Base-by-base conservation (phyloP, 2,329 filamentous ascomycete species). In the Stemphylium beticola region DNA sequence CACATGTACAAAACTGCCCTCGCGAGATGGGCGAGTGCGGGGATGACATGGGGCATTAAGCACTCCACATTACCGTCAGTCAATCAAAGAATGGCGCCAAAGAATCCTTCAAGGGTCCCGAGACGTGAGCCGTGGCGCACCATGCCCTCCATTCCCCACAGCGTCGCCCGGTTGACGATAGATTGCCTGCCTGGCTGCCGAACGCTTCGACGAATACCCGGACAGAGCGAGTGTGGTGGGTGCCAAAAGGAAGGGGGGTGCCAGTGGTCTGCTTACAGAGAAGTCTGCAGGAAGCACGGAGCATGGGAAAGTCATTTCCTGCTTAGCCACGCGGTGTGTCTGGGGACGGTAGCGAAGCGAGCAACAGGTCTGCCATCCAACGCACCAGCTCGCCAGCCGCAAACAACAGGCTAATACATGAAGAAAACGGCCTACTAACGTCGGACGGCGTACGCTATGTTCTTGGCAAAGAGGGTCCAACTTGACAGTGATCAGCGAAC, bases 11-110 rank as follows among this genome's bases (percentile, higher is more conserved):
- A 62, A 67, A 57, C 61, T 48, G 31, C 52, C 59, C 63, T 57
- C 56, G 60, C 64, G 64, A 71, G 61, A 71, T 67, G 71, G 69
- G 55, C 56, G 65, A 65, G 64, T 73, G 71, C 71, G 70, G 71
- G 70, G 72, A 64, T 62, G 66, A 61, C 56, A 65, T 65, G 62
- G 68, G 63, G 64, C 60, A 49, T 49, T 53, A 51, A 49, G 61
- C 55, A 66, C 69, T 71, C 69, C 70, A 72, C 68, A 71, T 57
- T 56, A 54, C 62, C 59, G 61, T 58, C 65, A 63, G 61, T 66
- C 62, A 64, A 66, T 66, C 45, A 43, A 66, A 65, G 50, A 64
- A 58, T 53, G 60, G 58, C 49, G 66, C 65, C 61, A 62, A 57
- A 62, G 42, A 50, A 60, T 57, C 44, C 60, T 61, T 54, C 67